Conservation (phyloP, 1,284 basidiomycete genomes). For the Meira miltonrushii region DNA sequence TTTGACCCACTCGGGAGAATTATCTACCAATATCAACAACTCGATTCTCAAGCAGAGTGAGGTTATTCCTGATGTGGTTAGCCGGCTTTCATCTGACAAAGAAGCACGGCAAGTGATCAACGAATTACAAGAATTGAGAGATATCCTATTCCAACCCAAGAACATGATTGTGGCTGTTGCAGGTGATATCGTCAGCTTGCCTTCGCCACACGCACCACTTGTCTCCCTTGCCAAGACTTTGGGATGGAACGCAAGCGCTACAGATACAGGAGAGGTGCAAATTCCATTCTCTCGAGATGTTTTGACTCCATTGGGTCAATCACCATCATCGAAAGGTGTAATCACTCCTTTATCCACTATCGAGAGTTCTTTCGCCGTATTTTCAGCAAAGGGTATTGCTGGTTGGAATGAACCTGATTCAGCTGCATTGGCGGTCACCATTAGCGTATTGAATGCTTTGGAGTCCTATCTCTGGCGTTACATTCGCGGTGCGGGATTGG, state of each 20-base stretch:
- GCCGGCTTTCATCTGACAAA: constrained; percentile 57
- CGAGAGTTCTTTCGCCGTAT: constrained; percentile 81
- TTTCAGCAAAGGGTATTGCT: constrained; percentile 65
- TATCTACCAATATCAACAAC: constrained; percentile 69
- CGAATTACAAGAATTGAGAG: constrained; percentile 35
- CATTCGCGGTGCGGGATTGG: constrained; percentile 55
- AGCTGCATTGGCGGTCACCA: constrained; percentile 75
- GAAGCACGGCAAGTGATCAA: constrained; percentile 31
- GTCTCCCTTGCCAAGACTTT: neutral
- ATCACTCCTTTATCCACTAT: constrained; percentile 86
- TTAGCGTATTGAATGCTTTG: constrained; percentile 83
- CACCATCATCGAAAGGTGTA: constrained; percentile 71
- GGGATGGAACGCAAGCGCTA: constrained; percentile 19
- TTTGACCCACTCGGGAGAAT: constrained; percentile 64
- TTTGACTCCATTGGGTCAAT: constrained; percentile 68
- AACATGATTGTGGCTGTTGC: constrained; percentile 80
- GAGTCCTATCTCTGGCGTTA: constrained; percentile 83
- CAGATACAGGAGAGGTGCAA: constrained; percentile 57
- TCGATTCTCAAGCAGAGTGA: constrained; percentile 68
- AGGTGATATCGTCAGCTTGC: constrained; percentile 66
- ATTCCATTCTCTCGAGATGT: constrained; percentile 68
- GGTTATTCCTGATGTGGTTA: constrained; percentile 71
- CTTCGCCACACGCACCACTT: neutral
- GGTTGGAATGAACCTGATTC: constrained; percentile 66
- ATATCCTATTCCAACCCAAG: constrained; percentile 59